Conservation (phyloP, 768 basidiomycete species). For the Rhodocollybia butyracea region DNA sequence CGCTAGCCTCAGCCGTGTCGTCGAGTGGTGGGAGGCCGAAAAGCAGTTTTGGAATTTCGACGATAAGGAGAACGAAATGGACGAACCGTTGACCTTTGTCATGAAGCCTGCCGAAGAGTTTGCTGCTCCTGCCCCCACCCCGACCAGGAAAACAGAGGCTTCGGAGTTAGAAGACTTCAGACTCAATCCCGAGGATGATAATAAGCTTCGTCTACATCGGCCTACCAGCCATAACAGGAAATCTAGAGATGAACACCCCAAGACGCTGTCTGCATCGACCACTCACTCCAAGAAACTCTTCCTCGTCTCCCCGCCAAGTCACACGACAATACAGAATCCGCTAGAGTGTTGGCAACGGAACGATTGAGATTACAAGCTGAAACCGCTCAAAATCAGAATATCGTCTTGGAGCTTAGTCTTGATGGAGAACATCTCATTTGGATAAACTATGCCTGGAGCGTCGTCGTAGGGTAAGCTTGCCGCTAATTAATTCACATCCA, state of each 20-base stretch:
- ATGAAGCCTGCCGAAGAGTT: conserved; percentile 81
- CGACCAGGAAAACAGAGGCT: conserved; percentile 36
- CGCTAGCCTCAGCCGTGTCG: conserved; percentile 91
- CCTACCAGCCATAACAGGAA: conserved; percentile 50
- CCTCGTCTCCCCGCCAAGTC: conserved; percentile 39
- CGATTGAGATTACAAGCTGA: conserved; percentile 88
- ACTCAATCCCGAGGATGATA: conserved; percentile 53
- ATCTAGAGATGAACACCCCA: conserved; percentile 56
- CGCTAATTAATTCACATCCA: conserved; percentile 4
- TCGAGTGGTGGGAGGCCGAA: conserved; percentile 99
- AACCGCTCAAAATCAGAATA: conserved; percentile 92
- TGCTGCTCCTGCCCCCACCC: conserved; percentile 27
- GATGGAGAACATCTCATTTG: conserved; percentile 95
- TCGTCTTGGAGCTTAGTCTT: conserved; percentile 90
- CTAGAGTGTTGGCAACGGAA: conserved; percentile 84
- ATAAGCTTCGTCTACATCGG: conserved; percentile 44
- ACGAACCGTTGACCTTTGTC: conserved; percentile 90
- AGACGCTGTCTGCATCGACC: conserved; percentile 35
- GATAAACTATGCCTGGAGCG: conserved; percentile 94
- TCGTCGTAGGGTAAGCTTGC: conserved; percentile 77
- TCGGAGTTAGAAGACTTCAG: conserved; percentile 42
- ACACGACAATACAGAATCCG: conserved; percentile 67
- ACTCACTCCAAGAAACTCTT: conserved; percentile 22
- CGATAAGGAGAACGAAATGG: conserved; percentile 84
- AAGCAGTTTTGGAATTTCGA: conserved; percentile 99